phyloP scores from a whole-genome alignment of 257 asterid genomes.

The Ilex aquifolium region DNA sequence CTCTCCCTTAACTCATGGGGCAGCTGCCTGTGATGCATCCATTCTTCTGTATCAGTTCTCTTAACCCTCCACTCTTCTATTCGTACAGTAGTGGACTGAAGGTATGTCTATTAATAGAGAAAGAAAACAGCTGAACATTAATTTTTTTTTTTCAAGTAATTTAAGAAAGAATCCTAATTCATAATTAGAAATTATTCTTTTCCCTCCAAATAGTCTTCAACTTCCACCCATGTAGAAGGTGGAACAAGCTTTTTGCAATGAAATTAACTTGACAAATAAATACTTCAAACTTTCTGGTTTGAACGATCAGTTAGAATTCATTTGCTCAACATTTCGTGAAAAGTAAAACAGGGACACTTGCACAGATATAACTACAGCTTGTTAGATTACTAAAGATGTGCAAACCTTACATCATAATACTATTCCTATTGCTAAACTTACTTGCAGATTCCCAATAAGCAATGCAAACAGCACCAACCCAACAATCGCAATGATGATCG shows the following conservation, averaged over 20 bases:
- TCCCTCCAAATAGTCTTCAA: not conserved
- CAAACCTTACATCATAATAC: too few relatives aligned
- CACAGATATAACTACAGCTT: too few relatives aligned
- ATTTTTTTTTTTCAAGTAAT: too few relatives aligned
- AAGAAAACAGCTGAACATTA: too few relatives aligned
- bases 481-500: constrained; percentile 51
- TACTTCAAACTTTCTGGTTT: too few relatives aligned
- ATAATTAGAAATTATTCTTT: too few relatives aligned
- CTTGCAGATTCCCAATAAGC: constrained; percentile 82
- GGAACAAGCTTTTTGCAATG: too few relatives aligned
- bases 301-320: too few relatives aligned
- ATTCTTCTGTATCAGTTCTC: constrained; percentile 55
- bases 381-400: too few relatives aligned
- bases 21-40: constrained; percentile 71
- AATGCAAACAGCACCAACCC: constrained; percentile 63
- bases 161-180: not conserved
- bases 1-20: constrained; percentile 51
- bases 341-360: too few relatives aligned
- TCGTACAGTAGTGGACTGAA: constrained; percentile 50
- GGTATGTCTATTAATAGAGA: constrained; percentile 23
- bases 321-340: too few relatives aligned
- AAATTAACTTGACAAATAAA: too few relatives aligned
- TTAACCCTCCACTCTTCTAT: constrained; percentile 76
- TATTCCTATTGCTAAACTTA: constrained; percentile 15
- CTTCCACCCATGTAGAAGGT: not conserved